Evolutionary conservation across 306 rosid species (phyloP), one percentile per base, ranked within the genome.

Genomic region (Alnus glutinosa): DNA sequence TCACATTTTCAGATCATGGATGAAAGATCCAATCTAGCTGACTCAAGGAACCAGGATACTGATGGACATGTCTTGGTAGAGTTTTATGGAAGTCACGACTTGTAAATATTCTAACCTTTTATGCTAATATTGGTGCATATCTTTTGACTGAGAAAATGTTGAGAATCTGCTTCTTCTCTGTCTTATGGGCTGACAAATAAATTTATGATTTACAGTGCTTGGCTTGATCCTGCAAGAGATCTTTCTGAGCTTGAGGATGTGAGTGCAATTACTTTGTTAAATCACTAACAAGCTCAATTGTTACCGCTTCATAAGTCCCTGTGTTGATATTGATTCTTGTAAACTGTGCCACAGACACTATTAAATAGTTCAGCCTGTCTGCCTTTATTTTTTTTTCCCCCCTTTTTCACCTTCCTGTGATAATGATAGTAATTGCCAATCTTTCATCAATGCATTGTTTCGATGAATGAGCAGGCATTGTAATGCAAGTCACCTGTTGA

Each of bases 21-120:
- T 78, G 87, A 80, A 83, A 78, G 80, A 39, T 77, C 84, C 72
- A 85, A 82, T 50, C 55, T 64, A 75, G 75, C 89, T 77, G 85
- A 78, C 52, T 36, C 72, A 68, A 68, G 49, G 51, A 42, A 68
- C 51, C 49, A 70, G 49, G 77, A 36, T 37, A 69, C 69, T 78
- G 87, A 80, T 83, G 82, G 91, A 55, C 82, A 78, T 73, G 91
- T 88, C 79, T 76, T 85, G 55, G 91, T 88, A 54, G 85, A 88
- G 55, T 88, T 85, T 78, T 85, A 80, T 73, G 91, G 91, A 72
- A 85, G 79, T 73, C 82, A 32, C 61, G 72, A 68, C 72, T 9
- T 39, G 72, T 68, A 68, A 68, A 18, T 9, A 42, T 68, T 42
- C 34, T 18, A 39, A 68, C 51, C 12, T 68, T 68, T 48, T 36